These are phyloP conservation scores for Eleusine coracana DNA, from an alignment of 176 grass and related monocot genomes.

Conservation along the genomic window DNA sequence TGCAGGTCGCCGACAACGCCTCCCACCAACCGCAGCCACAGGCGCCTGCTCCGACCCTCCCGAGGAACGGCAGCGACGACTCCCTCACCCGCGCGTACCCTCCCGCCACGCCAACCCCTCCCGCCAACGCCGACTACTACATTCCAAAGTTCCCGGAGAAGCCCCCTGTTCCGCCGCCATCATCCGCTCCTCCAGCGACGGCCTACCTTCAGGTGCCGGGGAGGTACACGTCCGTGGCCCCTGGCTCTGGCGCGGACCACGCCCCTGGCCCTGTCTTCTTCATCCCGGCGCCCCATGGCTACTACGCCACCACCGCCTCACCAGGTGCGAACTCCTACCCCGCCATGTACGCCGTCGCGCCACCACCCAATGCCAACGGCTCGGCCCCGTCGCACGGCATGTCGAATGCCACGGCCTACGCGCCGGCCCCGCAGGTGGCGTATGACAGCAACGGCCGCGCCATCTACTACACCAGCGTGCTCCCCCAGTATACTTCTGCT, in stretches of 20 bases:
- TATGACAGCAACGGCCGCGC: conserved; percentile 80
- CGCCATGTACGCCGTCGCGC: conserved; percentile 46
- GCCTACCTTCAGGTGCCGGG: conserved; percentile 54
- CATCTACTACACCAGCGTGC: conserved; percentile 78
- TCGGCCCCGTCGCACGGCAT: conserved; percentile 5
- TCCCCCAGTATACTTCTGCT: conserved; percentile 62
- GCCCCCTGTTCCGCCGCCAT: conserved; percentile 9
- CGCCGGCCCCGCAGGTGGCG: conserved; percentile 52
- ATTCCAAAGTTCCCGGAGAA: conserved; percentile 70
- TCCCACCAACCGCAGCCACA: conserved; percentile 39
- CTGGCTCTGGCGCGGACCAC: conserved; percentile 52
- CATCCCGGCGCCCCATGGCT: conserved; percentile 67
- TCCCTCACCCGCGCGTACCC: conserved; percentile 65
- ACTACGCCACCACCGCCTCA: conserved; percentile 52
- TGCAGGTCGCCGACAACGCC: conserved; percentile 60
- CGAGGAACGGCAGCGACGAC: conserved; percentile 71
- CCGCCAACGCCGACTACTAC: conserved; percentile 50
- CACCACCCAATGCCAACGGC: conserved; percentile 47
- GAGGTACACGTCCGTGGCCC: conserved; percentile 60
- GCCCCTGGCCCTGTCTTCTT: conserved; percentile 50
- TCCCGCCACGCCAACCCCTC: too few species aligned
- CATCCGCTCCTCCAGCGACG: conserved; percentile 49
- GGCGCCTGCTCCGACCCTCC: conserved; percentile 20
- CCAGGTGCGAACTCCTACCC: conserved; percentile 45
- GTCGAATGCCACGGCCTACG: conserved; percentile 36